Evolutionary conservation across 257 asterid genomes (phyloP).

Genomic region (Solanum ahanhuiri): DNA sequence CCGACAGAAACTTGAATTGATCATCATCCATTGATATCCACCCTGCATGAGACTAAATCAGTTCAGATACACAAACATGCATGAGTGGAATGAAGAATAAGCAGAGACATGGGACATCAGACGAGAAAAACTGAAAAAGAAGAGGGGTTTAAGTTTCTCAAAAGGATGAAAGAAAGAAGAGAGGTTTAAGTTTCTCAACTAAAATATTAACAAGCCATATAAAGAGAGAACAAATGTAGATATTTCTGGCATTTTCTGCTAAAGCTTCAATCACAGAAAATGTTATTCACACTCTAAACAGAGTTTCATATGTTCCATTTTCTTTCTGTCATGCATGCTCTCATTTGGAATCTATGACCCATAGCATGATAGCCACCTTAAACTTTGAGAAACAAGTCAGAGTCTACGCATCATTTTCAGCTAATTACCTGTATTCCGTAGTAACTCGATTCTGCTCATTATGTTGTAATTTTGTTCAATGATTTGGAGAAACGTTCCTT

Average conservation of each 20-base stretch:
- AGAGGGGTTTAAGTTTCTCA: not conserved
- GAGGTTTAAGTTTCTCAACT: not conserved
- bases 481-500: conserved; percentile 61
- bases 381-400: not conserved
- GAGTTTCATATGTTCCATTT: not conserved
- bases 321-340: not conserved
- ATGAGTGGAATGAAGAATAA: not conserved
- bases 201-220: not conserved
- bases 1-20: conserved; percentile 51
- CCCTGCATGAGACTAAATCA: conserved; percentile 33
- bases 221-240: not conserved
- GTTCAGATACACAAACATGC: not conserved
- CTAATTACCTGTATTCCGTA: conserved; percentile 46
- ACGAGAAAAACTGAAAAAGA: not conserved
- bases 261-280: not conserved
- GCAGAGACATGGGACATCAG: not conserved
- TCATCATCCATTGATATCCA: conserved; percentile 78
- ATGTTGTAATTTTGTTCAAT: conserved; percentile 62
- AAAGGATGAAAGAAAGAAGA: not conserved
- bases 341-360: not conserved
- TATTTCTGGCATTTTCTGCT: not conserved
- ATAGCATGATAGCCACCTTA: not conserved
- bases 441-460: conserved; percentile 49
- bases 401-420: not conserved
- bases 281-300: not conserved